A percentile compares a stretch with the other conserved stretches of the same genome.
phyloP scores from a whole-genome alignment of 192 early-diverging fungal species.

The Backusella australiensis region DNA sequence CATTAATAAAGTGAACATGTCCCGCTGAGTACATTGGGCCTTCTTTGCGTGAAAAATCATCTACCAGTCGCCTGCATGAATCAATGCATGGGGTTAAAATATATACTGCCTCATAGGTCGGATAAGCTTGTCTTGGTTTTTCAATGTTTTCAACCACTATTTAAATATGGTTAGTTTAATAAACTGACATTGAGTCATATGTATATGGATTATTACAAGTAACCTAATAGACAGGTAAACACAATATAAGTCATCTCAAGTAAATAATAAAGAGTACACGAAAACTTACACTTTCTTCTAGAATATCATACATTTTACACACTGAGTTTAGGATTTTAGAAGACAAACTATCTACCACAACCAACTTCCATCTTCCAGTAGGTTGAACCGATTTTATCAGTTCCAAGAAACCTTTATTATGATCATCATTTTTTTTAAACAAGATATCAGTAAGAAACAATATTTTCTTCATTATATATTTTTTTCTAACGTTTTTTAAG shows the following conservation, averaged over 20 bases:
- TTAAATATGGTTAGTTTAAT: neutral
- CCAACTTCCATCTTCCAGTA: conserved; percentile 75
- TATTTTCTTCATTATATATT: neutral
- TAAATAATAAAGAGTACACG: neutral
- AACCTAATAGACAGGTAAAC: conserved; percentile 7
- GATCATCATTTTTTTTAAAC: neutral
- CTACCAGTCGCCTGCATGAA: conserved; percentile 56
- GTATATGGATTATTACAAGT: conserved; percentile 7
- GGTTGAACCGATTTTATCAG: conserved; percentile 78
- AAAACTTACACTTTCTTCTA: conserved; percentile 62
- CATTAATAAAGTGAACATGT: conserved; percentile 58
- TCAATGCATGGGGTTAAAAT: conserved; percentile 59
- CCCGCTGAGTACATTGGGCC: conserved; percentile 60
- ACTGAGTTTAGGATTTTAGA: conserved; percentile 71
- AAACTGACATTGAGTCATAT: neutral
- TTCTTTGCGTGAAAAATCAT: conserved; percentile 49
- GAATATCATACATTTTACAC: conserved; percentile 73
- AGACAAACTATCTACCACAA: conserved; percentile 74
- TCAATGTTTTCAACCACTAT: conserved; percentile 65
- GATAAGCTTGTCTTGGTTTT: conserved; percentile 55
- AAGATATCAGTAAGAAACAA: neutral
- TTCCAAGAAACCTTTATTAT: conserved; percentile 55
- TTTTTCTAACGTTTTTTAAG: conserved; percentile 29
- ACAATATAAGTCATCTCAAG: neutral
- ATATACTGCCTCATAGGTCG: conserved; percentile 59